Percentiles rank a stretch among this genome's conserved stretches.
phyloP scores from a whole-genome alignment of 192 early-diverging fungal genomes.

The Glomus cerebriforme region DNA sequence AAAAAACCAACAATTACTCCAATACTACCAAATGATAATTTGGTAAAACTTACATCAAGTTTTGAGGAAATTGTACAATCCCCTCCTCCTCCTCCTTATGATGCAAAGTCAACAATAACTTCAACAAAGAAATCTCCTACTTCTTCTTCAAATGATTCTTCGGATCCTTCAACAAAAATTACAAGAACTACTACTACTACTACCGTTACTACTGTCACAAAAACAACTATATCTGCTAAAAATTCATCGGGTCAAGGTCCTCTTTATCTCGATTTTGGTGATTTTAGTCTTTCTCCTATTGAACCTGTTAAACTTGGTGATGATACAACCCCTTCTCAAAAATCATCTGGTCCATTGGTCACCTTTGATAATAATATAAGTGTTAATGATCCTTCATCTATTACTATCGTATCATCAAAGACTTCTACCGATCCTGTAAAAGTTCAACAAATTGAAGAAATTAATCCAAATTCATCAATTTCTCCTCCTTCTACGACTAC shows the following conservation, averaged over 20 bases:
- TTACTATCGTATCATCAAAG: neutral
- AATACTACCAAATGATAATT: neutral
- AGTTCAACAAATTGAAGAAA: neutral
- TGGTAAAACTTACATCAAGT: neutral
- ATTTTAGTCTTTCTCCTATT: slow-evolving; percentile 5
- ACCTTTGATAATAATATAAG: neutral
- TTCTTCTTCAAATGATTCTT: neutral
- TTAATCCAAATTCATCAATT: neutral
- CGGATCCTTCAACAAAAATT: slow-evolving; percentile 16
- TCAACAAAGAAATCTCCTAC: neutral
- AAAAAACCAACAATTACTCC: neutral
- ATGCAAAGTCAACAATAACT: neutral
- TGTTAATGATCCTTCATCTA: neutral
- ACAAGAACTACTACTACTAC: slow-evolving; percentile 26
- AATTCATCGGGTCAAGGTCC: slow-evolving; percentile 8
- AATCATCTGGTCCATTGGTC: neutral
- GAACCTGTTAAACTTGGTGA: neutral
- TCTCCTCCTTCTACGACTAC: neutral
- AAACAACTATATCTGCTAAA: slow-evolving; percentile 2
- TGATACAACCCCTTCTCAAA: neutral
- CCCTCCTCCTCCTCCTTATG: neutral
- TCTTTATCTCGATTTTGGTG: slow-evolving; percentile 13
- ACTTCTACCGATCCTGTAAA: neutral
- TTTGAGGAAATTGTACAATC: neutral
- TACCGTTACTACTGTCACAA: slow-evolving; percentile 21